Evolutionary conservation across 2,329 filamentous ascomycete species (phyloP), one percentile per base, ranked within the genome.

Genomic region (Talaromyces sp.): DNA sequence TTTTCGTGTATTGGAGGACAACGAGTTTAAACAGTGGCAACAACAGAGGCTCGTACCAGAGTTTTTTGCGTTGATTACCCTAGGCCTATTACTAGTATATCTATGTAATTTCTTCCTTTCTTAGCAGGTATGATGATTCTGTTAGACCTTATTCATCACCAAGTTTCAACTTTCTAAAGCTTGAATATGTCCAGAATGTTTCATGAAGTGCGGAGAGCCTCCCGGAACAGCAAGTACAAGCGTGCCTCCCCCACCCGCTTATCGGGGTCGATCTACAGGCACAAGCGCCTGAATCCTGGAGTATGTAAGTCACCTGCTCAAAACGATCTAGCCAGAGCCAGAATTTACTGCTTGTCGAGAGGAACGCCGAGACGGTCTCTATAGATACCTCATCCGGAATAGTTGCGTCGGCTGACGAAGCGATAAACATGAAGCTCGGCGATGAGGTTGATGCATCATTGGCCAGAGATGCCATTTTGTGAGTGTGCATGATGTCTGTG

Each of bases 301-400:
- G 59, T 31, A 31, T 31, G 27, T 14, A 45, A 59, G 14, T 27
- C 19, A 41, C 43, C 59, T 50, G 22, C 33, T n/a, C 11, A 27
- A 39, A 24, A 24, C 31, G 31, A 52, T n/a, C 2, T 54, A 52
- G 24, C n/a, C 31, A 14, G 19, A 24, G 35, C 19, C 33, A 10
- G 16, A 4, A 31, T 57, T 35, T 9, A 33, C 5, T 59, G 37
- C 22, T n/a, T 16, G 11, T 45, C 22, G 10, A 33, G 22, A 19
- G 35, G 24, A 4, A 19, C 47, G 22, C 22, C 13, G 47, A 24
- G 47, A 31, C 19, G 60, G 60, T n/a, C 60, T 54, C 37, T 37
- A 35, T 62, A 62, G 47, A 62, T 62, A 9, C 60, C 60, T 62
- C 49, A 41, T 62, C 47, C 33, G 47, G 60, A 62, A 54, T 62